A percentile compares a stretch with the other conserved stretches of the same genome.
Evolutionary conservation across 768 basidiomycete species (phyloP).

Genomic region (Leucocoprinus sp.): DNA sequence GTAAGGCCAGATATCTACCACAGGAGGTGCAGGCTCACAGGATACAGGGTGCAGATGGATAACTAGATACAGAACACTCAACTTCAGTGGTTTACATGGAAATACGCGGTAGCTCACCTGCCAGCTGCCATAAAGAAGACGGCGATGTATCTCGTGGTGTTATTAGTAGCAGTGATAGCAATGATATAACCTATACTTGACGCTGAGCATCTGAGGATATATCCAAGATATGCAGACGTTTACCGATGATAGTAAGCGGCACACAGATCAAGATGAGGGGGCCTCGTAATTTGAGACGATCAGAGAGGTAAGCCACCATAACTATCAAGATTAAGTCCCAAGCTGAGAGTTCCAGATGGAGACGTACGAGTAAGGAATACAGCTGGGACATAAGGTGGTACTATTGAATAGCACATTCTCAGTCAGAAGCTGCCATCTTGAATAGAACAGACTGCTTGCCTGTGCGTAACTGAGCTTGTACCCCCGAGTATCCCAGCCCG

Average conservation of each 20-base stretch:
- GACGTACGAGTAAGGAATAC: constrained; percentile 41
- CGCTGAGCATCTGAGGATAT: background rate
- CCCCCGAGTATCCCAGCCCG: constrained; percentile 48
- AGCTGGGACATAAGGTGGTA: constrained; percentile 56
- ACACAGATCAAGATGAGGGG: constrained; percentile 53
- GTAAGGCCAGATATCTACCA: background rate
- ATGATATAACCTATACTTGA: constrained; percentile 38
- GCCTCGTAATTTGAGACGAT: constrained; percentile 46
- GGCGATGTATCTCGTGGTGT: constrained; percentile 39
- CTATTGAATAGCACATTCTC: constrained; percentile 19
- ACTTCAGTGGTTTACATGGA: constrained; percentile 51
- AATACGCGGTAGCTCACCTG: constrained; percentile 38
- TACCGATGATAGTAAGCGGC: constrained; percentile 44
- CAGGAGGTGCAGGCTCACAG: constrained; percentile 23
- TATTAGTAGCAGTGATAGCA: constrained; percentile 40
- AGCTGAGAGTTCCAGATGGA: background rate
- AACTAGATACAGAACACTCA: constrained; percentile 25
- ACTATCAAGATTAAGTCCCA: constrained; percentile 20
- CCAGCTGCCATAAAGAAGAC: constrained; percentile 49
- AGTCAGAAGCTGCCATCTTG: background rate
- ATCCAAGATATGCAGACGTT: background rate
- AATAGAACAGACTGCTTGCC: constrained; percentile 23
- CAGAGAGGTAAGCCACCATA: constrained; percentile 41
- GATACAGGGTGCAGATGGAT: constrained; percentile 50
- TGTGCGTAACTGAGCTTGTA: constrained; percentile 49